These are phyloP conservation scores for Harringtonia aguacate DNA, from an alignment of 2,329 filamentous ascomycete genomes.

Conservation along the genomic window DNA sequence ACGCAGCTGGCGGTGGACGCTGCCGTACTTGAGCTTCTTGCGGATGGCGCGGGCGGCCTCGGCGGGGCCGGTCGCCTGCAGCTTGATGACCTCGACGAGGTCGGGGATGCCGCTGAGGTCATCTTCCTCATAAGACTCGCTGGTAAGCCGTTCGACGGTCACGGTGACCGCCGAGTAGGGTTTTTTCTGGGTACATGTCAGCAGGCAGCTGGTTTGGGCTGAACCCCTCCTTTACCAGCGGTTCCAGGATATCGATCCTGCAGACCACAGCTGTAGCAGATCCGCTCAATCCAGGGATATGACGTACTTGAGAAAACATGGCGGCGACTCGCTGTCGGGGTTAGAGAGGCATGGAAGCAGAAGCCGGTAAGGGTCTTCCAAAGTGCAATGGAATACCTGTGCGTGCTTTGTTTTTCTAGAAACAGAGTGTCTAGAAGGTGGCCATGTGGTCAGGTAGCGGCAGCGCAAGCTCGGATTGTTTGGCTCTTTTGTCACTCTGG, in stretches of 20 bases:
- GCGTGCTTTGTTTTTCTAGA: background rate
- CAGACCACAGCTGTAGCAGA: no score
- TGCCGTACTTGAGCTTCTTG: slow-evolving; percentile 99
- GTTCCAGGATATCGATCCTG: no score
- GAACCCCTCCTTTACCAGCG: no score
- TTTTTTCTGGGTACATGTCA: slow-evolving; percentile 48
- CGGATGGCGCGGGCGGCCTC: slow-evolving; percentile 87
- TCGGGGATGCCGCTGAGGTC: slow-evolving; percentile 88
- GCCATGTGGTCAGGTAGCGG: no score
- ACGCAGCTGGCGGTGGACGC: slow-evolving; percentile 80
- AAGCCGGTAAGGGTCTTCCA: background rate
- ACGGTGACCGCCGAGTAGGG: slow-evolving; percentile 92
- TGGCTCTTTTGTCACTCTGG: no score
- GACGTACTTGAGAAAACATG: slow-evolving; percentile 6
- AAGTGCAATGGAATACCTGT: background rate
- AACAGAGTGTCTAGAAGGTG: no score
- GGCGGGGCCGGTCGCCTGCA: slow-evolving; percentile 75
- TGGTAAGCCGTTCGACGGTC: slow-evolving; percentile 80
- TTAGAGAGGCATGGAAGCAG: background rate
- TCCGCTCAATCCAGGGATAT: no score
- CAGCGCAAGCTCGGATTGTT: no score
- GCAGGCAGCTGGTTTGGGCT: background rate
- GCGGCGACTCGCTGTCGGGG: background rate
- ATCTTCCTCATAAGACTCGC: slow-evolving; percentile 82
- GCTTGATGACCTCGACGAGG: slow-evolving; percentile 83